These are phyloP conservation scores for Boletus insuetus DNA, from an alignment of 768 basidiomycete species.

Conservation along the genomic window DNA sequence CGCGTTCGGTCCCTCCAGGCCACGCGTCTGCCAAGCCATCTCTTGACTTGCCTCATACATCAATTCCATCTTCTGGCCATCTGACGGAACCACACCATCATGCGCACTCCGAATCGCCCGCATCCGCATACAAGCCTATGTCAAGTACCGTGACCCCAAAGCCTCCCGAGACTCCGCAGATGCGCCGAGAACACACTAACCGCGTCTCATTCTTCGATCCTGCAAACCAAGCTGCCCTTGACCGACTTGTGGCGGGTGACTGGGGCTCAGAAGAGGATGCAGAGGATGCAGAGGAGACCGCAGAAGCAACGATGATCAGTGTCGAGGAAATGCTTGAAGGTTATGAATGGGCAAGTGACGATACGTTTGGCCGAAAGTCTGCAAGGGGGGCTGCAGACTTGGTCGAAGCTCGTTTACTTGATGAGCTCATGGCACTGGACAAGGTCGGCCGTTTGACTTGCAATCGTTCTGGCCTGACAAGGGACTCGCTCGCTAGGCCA, in stretches of 20 bases:
- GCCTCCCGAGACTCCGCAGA: slow-evolving; percentile 31
- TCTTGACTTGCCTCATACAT: slow-evolving; percentile 16
- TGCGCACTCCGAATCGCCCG: slow-evolving; percentile 19
- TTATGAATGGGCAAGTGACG: slow-evolving; percentile 92
- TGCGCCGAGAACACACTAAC: slow-evolving; percentile 59
- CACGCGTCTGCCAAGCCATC: slow-evolving; percentile 17
- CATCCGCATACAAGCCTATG: slow-evolving; percentile 23
- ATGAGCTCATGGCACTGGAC: slow-evolving; percentile 90
- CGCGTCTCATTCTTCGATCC: slow-evolving; percentile 84
- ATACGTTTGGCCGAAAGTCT: slow-evolving; percentile 63
- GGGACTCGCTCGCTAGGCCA: slow-evolving; percentile 50
- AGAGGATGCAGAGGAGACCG: slow-evolving; percentile 64
- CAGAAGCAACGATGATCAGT: slow-evolving; percentile 80
- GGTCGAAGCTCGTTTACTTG: slow-evolving; percentile 84
- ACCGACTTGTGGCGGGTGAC: slow-evolving; percentile 58
- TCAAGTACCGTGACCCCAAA: slow-evolving; percentile 30
- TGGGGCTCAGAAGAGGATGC: slow-evolving; percentile 49
- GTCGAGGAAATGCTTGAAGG: slow-evolving; percentile 99
- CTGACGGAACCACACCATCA: slow-evolving; percentile 10
- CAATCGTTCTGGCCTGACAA: background rate
- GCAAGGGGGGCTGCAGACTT: slow-evolving; percentile 79
- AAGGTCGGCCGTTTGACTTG: slow-evolving; percentile 52
- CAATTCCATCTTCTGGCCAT: slow-evolving; percentile 18
- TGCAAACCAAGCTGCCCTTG: slow-evolving; percentile 67
- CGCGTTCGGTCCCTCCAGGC: slow-evolving; percentile 13